phyloP scores from a whole-genome alignment of 768 basidiomycete genomes.

The Gelatoporia subvermispora region DNA sequence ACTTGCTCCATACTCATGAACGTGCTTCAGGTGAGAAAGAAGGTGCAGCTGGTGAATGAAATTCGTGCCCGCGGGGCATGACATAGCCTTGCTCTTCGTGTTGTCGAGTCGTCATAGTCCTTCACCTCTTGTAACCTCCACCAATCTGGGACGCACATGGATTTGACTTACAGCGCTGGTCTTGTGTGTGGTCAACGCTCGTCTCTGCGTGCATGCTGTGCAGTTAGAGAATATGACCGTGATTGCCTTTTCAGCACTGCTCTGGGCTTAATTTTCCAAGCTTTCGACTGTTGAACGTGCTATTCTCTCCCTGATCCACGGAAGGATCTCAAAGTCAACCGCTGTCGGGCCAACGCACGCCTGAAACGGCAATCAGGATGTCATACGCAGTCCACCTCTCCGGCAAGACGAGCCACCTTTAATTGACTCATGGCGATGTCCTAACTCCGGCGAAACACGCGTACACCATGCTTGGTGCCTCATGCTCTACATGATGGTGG shows the following conservation, averaged over 20 bases:
- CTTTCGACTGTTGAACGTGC: no score
- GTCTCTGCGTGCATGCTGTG: no score
- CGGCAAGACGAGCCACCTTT: background rate
- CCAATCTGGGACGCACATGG: no score
- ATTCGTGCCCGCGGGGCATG: constrained; percentile 74
- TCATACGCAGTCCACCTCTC: background rate
- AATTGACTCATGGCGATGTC: background rate
- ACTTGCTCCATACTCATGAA: constrained; percentile 8
- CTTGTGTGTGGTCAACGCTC: no score
- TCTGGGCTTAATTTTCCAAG: no score
- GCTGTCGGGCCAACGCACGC: background rate
- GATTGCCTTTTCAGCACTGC: no score
- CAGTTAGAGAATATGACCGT: no score
- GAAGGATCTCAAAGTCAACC: constrained; percentile 3
- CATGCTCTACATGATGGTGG: constrained; percentile 18
- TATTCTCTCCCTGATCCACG: background rate
- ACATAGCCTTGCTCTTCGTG: background rate
- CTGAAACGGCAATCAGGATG: background rate
- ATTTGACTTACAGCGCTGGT: no score
- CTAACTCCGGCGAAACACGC: constrained; percentile 4
- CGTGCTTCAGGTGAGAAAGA: constrained; percentile 64
- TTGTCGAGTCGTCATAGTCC: no score
- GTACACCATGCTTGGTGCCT: constrained; percentile 16
- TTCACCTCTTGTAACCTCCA: no score
- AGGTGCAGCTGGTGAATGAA: constrained; percentile 73